Conservation (phyloP, 2,329 filamentous ascomycete species). For the Calonectria pseudoturangicola region DNA sequence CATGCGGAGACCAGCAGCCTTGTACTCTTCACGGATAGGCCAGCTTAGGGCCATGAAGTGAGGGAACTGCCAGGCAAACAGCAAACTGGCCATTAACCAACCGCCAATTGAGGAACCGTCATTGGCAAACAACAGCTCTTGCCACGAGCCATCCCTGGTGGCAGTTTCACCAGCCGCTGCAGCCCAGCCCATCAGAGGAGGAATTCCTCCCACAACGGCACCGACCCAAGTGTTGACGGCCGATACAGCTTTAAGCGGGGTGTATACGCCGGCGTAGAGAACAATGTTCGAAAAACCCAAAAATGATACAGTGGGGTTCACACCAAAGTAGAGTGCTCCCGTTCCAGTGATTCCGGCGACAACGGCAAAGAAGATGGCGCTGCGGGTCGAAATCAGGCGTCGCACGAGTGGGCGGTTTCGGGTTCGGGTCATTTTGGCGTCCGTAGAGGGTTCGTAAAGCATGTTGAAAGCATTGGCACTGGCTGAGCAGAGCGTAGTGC, state of each 20-base stretch:
- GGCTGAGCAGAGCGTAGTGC: slow-evolving; percentile 91
- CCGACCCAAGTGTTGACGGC: slow-evolving; percentile 96
- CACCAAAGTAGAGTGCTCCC: slow-evolving; percentile 87
- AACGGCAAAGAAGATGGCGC: slow-evolving; percentile 87
- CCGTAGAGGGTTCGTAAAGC: slow-evolving; percentile 93
- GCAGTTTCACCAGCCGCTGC: slow-evolving; percentile 93
- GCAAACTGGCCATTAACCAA: slow-evolving; percentile 88
- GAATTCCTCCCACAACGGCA: slow-evolving; percentile 93
- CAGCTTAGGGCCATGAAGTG: slow-evolving; percentile 98
- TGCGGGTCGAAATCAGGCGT: slow-evolving; percentile 81
- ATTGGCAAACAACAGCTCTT: slow-evolving; percentile 82
- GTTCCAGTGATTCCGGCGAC: slow-evolving; percentile 81
- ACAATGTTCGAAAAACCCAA: slow-evolving; percentile 90
- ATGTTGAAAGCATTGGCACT: slow-evolving; percentile 97
- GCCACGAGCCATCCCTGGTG: slow-evolving; percentile 83
- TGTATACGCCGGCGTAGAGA: slow-evolving; percentile 94
- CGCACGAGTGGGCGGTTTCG: slow-evolving; percentile 92
- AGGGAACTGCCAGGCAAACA: slow-evolving; percentile 98
- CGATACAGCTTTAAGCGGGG: slow-evolving; percentile 90
- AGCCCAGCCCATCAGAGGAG: slow-evolving; percentile 98
- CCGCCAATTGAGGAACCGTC: slow-evolving; percentile 82
- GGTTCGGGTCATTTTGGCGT: slow-evolving; percentile 95
- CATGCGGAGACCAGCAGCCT: slow-evolving; percentile 80
- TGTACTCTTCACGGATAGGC: slow-evolving; percentile 92
- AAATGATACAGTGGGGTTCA: slow-evolving; percentile 93